These are phyloP conservation scores for Dactylellina leptospora DNA, from an alignment of 2,329 filamentous ascomycete species.

Conservation along the genomic window DNA sequence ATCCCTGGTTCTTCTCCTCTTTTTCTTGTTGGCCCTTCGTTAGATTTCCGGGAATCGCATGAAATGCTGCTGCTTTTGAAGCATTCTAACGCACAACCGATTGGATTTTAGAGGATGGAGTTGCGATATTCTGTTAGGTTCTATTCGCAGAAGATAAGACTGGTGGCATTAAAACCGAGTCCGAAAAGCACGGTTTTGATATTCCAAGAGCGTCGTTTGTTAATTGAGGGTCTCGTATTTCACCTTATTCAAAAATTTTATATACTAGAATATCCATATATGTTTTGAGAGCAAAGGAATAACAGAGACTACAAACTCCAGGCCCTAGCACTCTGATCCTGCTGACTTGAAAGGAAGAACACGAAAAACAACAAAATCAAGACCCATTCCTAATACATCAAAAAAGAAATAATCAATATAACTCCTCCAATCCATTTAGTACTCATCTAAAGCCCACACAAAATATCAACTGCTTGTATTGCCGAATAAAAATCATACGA, in stretches of 20 bases:
- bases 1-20: background rate
- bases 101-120: too few species aligned
- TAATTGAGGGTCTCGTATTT: constrained; percentile 7
- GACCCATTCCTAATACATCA: constrained; percentile 19
- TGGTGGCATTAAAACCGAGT: background rate
- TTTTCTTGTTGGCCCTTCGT: background rate
- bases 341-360: constrained; percentile 15
- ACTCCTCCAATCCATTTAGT: constrained; percentile 39
- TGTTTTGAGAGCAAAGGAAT: background rate
- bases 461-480: constrained; percentile 10
- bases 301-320: constrained; percentile 31
- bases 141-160: too few species aligned
- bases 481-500: too few species aligned
- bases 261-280: constrained; percentile 11
- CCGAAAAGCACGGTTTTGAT: background rate
- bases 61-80: background rate
- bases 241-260: constrained; percentile 15
- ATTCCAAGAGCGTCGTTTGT: background rate
- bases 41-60: background rate
- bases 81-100: background rate
- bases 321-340: constrained; percentile 39
- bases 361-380: constrained; percentile 14
- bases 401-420: constrained; percentile 9
- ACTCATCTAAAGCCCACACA: constrained; percentile 37
- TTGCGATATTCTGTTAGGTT: too few species aligned